Evolutionary conservation across 2,329 filamentous ascomycete species (phyloP).

Genomic region (Aspergillus unguis): DNA sequence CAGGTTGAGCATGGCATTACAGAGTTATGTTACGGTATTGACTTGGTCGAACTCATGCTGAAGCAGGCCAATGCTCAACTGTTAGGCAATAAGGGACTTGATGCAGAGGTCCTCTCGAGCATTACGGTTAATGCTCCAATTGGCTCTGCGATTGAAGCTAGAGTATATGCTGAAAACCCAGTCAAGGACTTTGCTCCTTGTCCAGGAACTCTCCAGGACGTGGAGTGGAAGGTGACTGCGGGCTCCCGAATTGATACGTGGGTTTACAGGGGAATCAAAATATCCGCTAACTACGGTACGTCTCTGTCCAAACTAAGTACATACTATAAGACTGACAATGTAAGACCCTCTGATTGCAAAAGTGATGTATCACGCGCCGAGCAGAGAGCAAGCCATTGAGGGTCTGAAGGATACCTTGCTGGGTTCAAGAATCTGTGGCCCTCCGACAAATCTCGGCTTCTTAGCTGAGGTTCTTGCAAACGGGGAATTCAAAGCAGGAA

Average conservation of each 20-base stretch:
- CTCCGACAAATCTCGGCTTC: constrained; percentile 58
- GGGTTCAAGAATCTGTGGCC: constrained; percentile 50
- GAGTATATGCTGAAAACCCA: constrained; percentile 59
- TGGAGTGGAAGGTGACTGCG: constrained; percentile 52
- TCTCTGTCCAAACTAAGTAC: neutral
- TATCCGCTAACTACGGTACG: constrained; percentile 57
- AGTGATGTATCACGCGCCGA: constrained; percentile 53
- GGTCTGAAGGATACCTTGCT: constrained; percentile 45
- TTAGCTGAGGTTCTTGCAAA: constrained; percentile 50
- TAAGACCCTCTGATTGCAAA: constrained; percentile 56
- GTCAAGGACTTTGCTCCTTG: constrained; percentile 57
- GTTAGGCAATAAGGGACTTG: constrained; percentile 45
- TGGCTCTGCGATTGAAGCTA: constrained; percentile 52
- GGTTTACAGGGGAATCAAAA: constrained; percentile 56
- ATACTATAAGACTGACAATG: constrained; percentile 2
- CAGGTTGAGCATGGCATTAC: constrained; percentile 60
- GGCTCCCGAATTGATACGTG: constrained; percentile 61
- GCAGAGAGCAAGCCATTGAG: constrained; percentile 43
- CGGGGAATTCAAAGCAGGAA: constrained; percentile 46
- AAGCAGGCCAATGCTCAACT: constrained; percentile 53
- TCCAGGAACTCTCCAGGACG: constrained; percentile 56
- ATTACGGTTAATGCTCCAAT: constrained; percentile 44
- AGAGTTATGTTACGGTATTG: constrained; percentile 54
- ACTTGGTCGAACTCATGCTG: constrained; percentile 56
- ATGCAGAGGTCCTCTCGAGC: constrained; percentile 38